Evolutionary conservation across 345 rosid species (phyloP).

Genomic region (Xanthoceras sorbifolium): DNA sequence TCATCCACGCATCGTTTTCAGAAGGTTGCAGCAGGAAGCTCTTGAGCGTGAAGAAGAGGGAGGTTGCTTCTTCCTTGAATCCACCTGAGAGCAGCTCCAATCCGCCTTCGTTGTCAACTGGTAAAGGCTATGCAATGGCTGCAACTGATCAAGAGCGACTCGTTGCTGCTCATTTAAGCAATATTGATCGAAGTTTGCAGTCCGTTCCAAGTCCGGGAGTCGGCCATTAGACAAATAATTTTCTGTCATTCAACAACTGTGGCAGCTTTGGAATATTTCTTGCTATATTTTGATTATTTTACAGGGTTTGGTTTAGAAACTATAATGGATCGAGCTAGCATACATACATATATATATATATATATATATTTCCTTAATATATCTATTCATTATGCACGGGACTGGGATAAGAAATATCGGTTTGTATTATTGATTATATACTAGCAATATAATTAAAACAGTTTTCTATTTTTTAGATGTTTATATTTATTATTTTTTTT

Average conservation of each 20-base stretch:
- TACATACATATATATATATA: no score
- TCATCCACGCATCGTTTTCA: slow-evolving; percentile 5
- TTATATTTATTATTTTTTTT: no score
- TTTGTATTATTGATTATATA: no score
- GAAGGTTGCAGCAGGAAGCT: slow-evolving; percentile 26
- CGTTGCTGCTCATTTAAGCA: slow-evolving; percentile 14
- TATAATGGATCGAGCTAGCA: no score
- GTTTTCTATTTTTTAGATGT: no score
- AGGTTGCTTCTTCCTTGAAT: slow-evolving; percentile 3
- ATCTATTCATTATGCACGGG: no score
- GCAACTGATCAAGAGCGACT: slow-evolving; percentile 19
- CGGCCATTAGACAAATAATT: slow-evolving; percentile 33
- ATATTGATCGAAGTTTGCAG: slow-evolving; percentile 26
- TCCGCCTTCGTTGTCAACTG: slow-evolving; percentile 40
- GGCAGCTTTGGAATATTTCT: no score
- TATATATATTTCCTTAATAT: no score
- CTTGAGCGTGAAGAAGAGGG: slow-evolving; percentile 3
- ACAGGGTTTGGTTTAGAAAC: not conserved
- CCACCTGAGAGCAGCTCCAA: slow-evolving; percentile 33
- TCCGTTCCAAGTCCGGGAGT: slow-evolving; percentile 55
- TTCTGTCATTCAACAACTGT: no score
- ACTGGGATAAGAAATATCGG: no score
- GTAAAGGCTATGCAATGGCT: slow-evolving; percentile 33
- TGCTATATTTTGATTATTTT: not conserved
- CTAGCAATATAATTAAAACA: no score